These are phyloP conservation scores for Dioscorea dumetorum DNA, from an alignment of 106 monocot genomes.

Conservation along the genomic window DNA sequence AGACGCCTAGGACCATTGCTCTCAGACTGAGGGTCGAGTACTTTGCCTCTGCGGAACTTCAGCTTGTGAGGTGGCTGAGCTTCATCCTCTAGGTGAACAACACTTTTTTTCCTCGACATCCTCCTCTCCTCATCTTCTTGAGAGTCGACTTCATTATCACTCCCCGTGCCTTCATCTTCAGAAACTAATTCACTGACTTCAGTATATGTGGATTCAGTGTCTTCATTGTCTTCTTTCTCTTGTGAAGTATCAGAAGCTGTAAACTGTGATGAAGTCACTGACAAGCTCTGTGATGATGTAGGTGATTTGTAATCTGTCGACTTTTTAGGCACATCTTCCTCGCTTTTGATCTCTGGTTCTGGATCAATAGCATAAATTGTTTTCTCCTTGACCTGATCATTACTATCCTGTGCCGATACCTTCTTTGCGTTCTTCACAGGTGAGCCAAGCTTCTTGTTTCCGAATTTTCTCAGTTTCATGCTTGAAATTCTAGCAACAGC, in stretches of 20 bases:
- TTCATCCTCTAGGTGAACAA: constrained; percentile 6
- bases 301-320: constrained; percentile 6
- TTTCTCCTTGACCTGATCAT: constrained; percentile 36
- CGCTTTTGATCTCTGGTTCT: constrained; percentile 7
- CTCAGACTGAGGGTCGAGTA: constrained; percentile 24
- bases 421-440: constrained; percentile 11
- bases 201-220: constrained; percentile 6
- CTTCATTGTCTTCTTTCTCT: constrained; percentile 9
- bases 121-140: constrained; percentile 6
- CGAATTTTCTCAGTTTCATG: constrained; percentile 9
- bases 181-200: background rate
- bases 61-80: constrained; percentile 26
- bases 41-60: constrained; percentile 42
- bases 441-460: constrained; percentile 3
- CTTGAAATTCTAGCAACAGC: constrained; percentile 2
- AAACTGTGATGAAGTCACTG: background rate
- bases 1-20: constrained; percentile 27
- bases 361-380: constrained; percentile 27
- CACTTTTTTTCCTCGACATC: constrained; percentile 12
- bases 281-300: constrained; percentile 3
- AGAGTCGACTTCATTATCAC: background rate
- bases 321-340: constrained; percentile 3
- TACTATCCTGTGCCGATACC: background rate
- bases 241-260: constrained; percentile 14
- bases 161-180: background rate